phyloP scores from a whole-genome alignment of 345 rosid species.

The Kandelia obovata region DNA sequence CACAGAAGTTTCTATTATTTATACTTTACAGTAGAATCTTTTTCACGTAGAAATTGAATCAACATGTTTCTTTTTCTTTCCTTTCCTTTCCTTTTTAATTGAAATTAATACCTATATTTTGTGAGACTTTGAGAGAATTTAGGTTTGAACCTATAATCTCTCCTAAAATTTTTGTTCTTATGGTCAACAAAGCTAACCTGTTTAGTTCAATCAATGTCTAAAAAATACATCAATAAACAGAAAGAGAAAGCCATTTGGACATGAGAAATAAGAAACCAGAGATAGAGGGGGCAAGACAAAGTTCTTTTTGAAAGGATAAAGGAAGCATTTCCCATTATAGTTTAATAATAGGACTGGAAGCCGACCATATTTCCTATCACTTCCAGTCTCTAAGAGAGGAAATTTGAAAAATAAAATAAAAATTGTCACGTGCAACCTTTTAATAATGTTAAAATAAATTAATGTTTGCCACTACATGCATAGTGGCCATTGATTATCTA shows the following conservation, averaged over 20 bases:
- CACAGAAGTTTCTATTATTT: slow-evolving; percentile 23
- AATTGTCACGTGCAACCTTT: slow-evolving; percentile 20
- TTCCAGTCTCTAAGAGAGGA: slow-evolving; percentile 7
- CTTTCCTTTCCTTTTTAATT: too few relatives aligned
- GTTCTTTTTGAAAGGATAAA: neutral
- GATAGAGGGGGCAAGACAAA: neutral
- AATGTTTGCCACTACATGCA: too few relatives aligned
- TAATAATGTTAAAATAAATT: neutral
- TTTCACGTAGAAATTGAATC: slow-evolving; percentile 33
- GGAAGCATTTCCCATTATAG: slow-evolving; percentile 26
- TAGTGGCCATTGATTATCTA: too few relatives aligned
- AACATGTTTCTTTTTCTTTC: too few relatives aligned
- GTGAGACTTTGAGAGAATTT: too few relatives aligned
- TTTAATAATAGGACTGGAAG: slow-evolving; percentile 36
- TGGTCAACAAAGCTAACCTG: too few relatives aligned
- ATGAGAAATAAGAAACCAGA: slow-evolving; percentile 14
- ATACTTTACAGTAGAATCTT: slow-evolving; percentile 14
- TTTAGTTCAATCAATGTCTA: slow-evolving; percentile 8
- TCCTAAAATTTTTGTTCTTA: too few relatives aligned
- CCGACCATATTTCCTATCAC: slow-evolving; percentile 26
- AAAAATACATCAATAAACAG: slow-evolving; percentile 16
- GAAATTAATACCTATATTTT: too few relatives aligned
- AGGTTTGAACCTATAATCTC: too few relatives aligned
- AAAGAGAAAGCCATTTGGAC: slow-evolving; percentile 11
- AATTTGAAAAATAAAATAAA: too few relatives aligned